Evolutionary conservation across 176 grass and related monocot species (phyloP).

Genomic region (Pontederia crassipes): DNA sequence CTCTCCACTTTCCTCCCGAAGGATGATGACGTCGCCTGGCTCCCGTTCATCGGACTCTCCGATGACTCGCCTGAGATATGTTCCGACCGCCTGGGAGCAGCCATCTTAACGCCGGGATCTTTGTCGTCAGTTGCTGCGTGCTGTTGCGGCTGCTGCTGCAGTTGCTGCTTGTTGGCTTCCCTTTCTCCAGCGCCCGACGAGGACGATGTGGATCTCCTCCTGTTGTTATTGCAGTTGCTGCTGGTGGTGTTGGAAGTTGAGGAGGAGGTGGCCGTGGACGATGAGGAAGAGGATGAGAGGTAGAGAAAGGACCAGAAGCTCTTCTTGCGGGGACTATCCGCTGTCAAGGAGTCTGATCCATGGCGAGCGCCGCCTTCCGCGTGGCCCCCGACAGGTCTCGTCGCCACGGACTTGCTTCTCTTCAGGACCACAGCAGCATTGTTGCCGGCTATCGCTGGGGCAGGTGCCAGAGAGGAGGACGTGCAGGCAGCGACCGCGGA

Average conservation of each 20-base stretch:
- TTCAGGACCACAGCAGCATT: slow-evolving; percentile 19
- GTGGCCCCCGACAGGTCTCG: slow-evolving; percentile 37
- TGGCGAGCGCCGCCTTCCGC: too few species aligned
- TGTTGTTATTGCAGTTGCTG: slow-evolving; percentile 7
- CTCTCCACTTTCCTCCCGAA: slow-evolving; percentile 83
- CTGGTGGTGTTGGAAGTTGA: slow-evolving; percentile 21
- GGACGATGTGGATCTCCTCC: slow-evolving; percentile 35
- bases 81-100: slow-evolving; percentile 3
- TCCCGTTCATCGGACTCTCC: slow-evolving; percentile 55
- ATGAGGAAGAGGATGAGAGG: slow-evolving; percentile 37
- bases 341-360: slow-evolving; percentile 16
- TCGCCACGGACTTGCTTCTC: slow-evolving; percentile 75
- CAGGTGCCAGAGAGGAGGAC: not conserved
- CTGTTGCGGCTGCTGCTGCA: not conserved
- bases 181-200: slow-evolving; percentile 4
- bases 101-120: not conserved
- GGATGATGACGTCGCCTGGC: slow-evolving; percentile 54
- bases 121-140: not conserved
- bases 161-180: not conserved
- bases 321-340: slow-evolving; percentile 82
- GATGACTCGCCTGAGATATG: slow-evolving; percentile 31
- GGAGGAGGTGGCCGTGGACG: slow-evolving; percentile 19
- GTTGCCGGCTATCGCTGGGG: slow-evolving; percentile 1
- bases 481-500: not conserved
- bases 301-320: slow-evolving; percentile 99